Percentiles rank a stretch among this genome's conserved stretches.
These are phyloP conservation scores for Vitis riparia DNA, from an alignment of 164 flowering plant genomes.

Conservation along the genomic window DNA sequence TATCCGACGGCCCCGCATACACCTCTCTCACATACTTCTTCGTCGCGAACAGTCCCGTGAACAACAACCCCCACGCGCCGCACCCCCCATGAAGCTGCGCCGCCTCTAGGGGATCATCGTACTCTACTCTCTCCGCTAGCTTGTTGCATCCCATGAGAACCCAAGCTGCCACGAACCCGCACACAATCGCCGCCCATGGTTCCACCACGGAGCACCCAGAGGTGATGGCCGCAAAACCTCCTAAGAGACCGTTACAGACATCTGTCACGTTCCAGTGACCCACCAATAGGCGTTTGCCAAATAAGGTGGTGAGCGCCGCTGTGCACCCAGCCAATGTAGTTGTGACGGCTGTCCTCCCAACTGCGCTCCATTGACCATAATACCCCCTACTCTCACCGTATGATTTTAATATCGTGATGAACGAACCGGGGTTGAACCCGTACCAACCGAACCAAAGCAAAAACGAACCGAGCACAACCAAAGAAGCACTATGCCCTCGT, in stretches of 20 bases:
- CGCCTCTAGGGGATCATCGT: constrained; percentile 23
- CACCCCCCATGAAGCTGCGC: constrained; percentile 42
- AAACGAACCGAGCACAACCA: constrained; percentile 8
- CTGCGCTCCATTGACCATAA: constrained; percentile 8
- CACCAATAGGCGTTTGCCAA: not conserved
- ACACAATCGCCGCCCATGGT: constrained; percentile 23
- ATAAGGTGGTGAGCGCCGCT: constrained; percentile 3
- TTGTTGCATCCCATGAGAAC: constrained; percentile 19
- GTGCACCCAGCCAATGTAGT: constrained; percentile 8
- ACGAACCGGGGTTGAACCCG: not conserved
- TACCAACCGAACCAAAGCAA: not conserved
- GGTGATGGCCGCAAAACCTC: constrained; percentile 17
- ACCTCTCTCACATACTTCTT: constrained; percentile 29
- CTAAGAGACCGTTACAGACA: constrained; percentile 2
- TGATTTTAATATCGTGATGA: not conserved
- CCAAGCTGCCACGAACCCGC: constrained; percentile 18
- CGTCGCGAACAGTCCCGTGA: constrained; percentile 33
- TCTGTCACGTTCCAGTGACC: constrained; percentile 12
- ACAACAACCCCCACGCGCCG: constrained; percentile 40
- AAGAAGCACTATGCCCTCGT: constrained; percentile 3
- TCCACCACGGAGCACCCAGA: constrained; percentile 21
- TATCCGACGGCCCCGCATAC: constrained; percentile 18
- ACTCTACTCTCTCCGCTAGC: constrained; percentile 12
- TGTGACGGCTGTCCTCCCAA: constrained; percentile 9
- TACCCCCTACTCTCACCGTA: not conserved